phyloP scores from a whole-genome alignment of 163 green algal genomes.

The Scenedesmus sp. region DNA sequence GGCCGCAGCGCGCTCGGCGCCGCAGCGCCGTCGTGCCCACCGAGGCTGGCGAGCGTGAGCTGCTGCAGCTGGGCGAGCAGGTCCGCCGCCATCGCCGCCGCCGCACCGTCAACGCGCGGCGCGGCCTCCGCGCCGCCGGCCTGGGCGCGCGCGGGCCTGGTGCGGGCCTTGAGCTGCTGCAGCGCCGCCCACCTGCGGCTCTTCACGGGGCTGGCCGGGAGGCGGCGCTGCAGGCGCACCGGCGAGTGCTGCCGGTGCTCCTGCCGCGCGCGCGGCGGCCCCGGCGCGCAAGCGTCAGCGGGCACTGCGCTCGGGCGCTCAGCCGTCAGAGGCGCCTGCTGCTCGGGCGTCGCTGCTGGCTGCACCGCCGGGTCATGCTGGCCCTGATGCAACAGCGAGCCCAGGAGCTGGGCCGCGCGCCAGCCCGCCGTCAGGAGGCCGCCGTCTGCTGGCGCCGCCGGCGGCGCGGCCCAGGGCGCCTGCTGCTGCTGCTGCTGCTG shows the following conservation, averaged over 20 bases:
- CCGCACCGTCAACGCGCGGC: no score
- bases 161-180: constrained; percentile 32
- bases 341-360: background rate
- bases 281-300: no score
- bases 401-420: background rate
- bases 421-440: constrained; percentile 4
- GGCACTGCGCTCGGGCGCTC: no score
- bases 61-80: constrained; percentile 10
- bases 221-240: no score
- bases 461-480: background rate
- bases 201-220: no score
- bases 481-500: constrained; percentile 1
- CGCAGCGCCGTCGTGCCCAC: no score
- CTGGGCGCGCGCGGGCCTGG: constrained; percentile 1
- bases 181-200: background rate
- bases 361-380: background rate
- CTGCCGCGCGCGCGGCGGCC: no score
- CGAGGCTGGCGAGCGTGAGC: constrained; percentile 4
- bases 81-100: background rate
- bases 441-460: background rate
- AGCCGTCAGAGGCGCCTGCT: no score
- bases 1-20: no score
- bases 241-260: no score
- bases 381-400: no score
- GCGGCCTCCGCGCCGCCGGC: no score